Conservation (phyloP, 345 rosid species). For the Abelmoschus esculentus region DNA sequence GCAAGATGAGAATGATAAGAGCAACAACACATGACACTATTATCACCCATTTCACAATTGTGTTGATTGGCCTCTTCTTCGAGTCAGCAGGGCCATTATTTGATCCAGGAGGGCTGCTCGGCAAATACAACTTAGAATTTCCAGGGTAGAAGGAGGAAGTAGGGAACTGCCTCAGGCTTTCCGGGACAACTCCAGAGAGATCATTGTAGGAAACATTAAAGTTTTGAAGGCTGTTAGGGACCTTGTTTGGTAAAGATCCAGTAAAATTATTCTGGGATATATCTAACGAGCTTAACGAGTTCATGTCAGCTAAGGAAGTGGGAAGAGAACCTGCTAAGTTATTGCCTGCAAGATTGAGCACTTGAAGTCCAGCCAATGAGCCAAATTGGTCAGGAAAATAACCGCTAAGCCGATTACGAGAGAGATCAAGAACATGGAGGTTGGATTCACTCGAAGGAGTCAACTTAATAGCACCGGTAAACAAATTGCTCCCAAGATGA, state of each 20-base stretch:
- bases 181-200: slow-evolving; percentile 86
- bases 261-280: slow-evolving; percentile 70
- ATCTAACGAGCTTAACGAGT: slow-evolving; percentile 56
- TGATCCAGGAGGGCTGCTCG: slow-evolving; percentile 42
- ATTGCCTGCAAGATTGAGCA: slow-evolving; percentile 70
- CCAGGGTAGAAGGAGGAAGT: slow-evolving; percentile 80
- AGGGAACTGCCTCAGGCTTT: slow-evolving; percentile 68
- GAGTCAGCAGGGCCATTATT: slow-evolving; percentile 32
- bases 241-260: slow-evolving; percentile 70
- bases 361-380: slow-evolving; percentile 56
- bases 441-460: slow-evolving; percentile 39
- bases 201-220: slow-evolving; percentile 81
- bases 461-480: slow-evolving; percentile 51
- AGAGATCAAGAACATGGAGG: slow-evolving; percentile 70
- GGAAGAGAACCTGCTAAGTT: slow-evolving; percentile 85
- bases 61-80: slow-evolving; percentile 42
- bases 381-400: slow-evolving; percentile 66
- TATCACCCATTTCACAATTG: slow-evolving; percentile 56
- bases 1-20: slow-evolving; percentile 57
- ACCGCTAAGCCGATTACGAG: slow-evolving; percentile 64
- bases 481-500: slow-evolving; percentile 56
- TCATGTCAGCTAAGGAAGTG: slow-evolving; percentile 56
- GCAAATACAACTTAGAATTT: slow-evolving; percentile 51
- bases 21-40: slow-evolving; percentile 74
- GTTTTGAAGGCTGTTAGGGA: slow-evolving; percentile 47